phyloP scores from a whole-genome alignment of 768 basidiomycete species.

The Pleurotus citrinopileatus region DNA sequence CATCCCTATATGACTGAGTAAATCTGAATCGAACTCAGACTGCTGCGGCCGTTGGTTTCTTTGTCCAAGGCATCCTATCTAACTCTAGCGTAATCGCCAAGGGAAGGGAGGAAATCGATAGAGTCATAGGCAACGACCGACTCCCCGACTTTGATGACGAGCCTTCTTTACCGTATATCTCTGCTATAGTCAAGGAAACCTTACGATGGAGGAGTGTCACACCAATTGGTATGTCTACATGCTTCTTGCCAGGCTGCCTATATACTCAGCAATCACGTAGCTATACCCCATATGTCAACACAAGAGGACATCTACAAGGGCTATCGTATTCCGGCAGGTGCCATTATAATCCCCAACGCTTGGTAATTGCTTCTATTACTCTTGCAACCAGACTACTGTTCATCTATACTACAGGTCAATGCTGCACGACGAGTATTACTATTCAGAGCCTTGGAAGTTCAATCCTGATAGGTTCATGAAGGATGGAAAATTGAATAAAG shows the following conservation, averaged over 20 bases:
- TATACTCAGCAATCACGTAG: no score
- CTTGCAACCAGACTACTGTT: neutral
- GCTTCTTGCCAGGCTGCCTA: neutral
- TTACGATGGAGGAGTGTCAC: slow-evolving; percentile 25
- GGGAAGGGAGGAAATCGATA: slow-evolving; percentile 30
- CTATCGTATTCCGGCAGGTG: slow-evolving; percentile 30
- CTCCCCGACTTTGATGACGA: slow-evolving; percentile 29
- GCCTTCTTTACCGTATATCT: slow-evolving; percentile 26
- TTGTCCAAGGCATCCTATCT: slow-evolving; percentile 26
- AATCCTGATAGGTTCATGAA: slow-evolving; percentile 20
- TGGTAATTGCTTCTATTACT: slow-evolving; percentile 20
- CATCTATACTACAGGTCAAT: slow-evolving; percentile 8
- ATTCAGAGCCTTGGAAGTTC: slow-evolving; percentile 17
- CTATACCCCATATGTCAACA: slow-evolving; percentile 24
- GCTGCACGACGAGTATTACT: slow-evolving; percentile 14
- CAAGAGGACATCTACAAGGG: slow-evolving; percentile 33
- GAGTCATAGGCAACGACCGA: slow-evolving; percentile 22
- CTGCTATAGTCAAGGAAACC: slow-evolving; percentile 29
- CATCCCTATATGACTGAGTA: neutral
- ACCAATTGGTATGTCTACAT: slow-evolving; percentile 19
- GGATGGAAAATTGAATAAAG: slow-evolving; percentile 15
- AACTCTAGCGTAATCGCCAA: slow-evolving; percentile 24
- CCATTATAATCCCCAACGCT: slow-evolving; percentile 26
- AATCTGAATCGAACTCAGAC: slow-evolving; percentile 20
- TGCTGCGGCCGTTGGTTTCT: slow-evolving; percentile 17